Conservation (phyloP, 169 alveolate genomes). For the Eimeria sp. region DNA sequence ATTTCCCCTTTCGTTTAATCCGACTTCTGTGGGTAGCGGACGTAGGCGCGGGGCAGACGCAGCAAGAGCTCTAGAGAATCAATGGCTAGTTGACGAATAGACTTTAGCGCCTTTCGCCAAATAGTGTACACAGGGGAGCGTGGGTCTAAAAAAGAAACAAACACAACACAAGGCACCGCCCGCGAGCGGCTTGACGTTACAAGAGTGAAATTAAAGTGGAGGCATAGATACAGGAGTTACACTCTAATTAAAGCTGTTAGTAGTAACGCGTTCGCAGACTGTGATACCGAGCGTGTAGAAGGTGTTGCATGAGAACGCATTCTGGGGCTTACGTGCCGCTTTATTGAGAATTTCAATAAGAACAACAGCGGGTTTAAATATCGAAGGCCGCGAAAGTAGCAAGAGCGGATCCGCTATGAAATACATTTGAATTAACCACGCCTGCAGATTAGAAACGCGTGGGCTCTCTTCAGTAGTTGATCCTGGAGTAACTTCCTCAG, state of each 20-base stretch:
- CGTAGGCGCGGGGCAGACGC: constrained; percentile 76
- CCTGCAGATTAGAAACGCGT: constrained; percentile 9
- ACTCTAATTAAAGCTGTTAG: background rate
- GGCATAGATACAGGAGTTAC: background rate
- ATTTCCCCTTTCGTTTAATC: background rate
- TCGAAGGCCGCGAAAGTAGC: constrained; percentile 69
- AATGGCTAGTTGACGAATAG: constrained; percentile 11
- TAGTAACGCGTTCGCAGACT: background rate
- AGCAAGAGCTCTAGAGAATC: constrained; percentile 48
- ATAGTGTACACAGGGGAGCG: constrained; percentile 35
- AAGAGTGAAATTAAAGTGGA: background rate
- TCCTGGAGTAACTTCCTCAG: background rate
- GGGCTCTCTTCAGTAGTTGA: constrained; percentile 15
- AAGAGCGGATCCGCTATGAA: constrained; percentile 48
- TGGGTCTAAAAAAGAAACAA: constrained; percentile 17
- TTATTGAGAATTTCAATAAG: constrained; percentile 13
- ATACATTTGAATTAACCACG: constrained; percentile 43
- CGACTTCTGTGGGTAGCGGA: constrained; percentile 9
- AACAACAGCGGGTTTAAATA: constrained; percentile 28
- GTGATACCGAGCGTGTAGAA: background rate
- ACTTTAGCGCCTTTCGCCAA: constrained; percentile 54
- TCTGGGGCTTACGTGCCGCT: constrained; percentile 1
- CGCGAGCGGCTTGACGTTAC: background rate
- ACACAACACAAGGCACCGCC: background rate
- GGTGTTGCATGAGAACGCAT: background rate